A percentile compares a stretch with the other conserved stretches of the same genome.
Conservation (phyloP, 805 yeast genomes). For the Cyberlindnera mycetangii region DNA sequence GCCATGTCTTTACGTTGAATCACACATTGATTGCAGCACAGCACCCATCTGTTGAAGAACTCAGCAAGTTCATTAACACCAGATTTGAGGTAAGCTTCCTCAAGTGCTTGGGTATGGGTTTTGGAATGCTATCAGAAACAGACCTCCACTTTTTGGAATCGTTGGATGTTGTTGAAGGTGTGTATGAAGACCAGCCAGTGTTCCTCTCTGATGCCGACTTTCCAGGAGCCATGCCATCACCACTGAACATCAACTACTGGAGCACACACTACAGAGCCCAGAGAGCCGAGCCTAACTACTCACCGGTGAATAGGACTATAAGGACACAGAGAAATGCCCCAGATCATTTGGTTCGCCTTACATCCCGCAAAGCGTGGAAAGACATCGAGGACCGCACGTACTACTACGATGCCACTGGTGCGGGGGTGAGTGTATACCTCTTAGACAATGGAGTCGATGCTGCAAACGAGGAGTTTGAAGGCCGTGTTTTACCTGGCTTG, state of each 20-base stretch:
- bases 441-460: conserved; percentile 75
- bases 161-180: background rate
- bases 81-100: background rate
- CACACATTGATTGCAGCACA: background rate
- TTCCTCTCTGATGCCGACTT: background rate
- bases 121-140: background rate
- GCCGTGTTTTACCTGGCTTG: conserved; percentile 54
- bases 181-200: background rate
- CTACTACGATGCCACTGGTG: conserved; percentile 51
- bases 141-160: background rate
- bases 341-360: conserved; percentile 59
- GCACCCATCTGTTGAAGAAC: background rate
- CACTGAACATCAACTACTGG: no score
- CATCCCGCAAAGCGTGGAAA: conserved; percentile 37
- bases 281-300: background rate
- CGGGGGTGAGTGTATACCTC: conserved; percentile 66
- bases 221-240: no score
- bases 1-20: background rate
- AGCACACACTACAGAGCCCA: background rate
- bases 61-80: background rate
- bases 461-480: conserved; percentile 58
- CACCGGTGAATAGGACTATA: conserved; percentile 5
- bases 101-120: background rate
- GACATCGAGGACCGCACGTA: conserved; percentile 28
- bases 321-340: conserved; percentile 46